Percentiles rank a stretch among this genome's conserved stretches.
Evolutionary conservation across 208 protist species (phyloP).

Genomic region (Leptomonas seymouri): DNA sequence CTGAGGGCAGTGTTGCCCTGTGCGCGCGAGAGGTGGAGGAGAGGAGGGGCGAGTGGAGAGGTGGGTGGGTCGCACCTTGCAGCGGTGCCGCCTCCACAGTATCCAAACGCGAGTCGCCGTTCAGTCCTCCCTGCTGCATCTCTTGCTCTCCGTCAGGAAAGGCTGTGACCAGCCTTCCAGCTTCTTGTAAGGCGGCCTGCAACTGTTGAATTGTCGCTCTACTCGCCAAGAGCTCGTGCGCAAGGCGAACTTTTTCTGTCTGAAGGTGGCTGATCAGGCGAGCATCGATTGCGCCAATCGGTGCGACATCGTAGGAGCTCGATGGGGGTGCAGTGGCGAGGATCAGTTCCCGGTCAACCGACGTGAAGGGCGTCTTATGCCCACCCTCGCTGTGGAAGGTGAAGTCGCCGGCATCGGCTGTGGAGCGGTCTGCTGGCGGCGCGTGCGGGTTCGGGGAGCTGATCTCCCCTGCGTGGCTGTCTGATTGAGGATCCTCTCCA

Average conservation of each 20-base stretch:
- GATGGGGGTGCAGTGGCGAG: conserved; percentile 4
- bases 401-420: neutral
- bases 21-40: neutral
- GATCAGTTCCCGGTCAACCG: conserved; percentile 9
- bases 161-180: neutral
- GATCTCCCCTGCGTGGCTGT: neutral
- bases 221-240: conserved; percentile 19
- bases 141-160: neutral
- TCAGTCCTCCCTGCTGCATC: neutral
- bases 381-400: conserved; percentile 10
- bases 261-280: conserved; percentile 12
- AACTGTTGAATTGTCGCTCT: conserved; percentile 16
- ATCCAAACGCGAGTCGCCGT: too few relatives aligned
- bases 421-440: neutral
- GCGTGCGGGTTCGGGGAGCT: conserved; percentile 7
- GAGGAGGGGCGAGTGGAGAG: conserved; percentile 3
- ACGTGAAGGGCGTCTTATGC: conserved; percentile 12
- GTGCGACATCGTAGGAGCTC: conserved; percentile 3
- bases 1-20: neutral
- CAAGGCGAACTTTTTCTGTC: conserved; percentile 11
- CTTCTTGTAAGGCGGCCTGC: conserved; percentile 15
- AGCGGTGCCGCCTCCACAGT: neutral
- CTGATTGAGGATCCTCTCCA: neutral
- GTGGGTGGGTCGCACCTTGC: neutral
- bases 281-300: neutral